phyloP scores from a whole-genome alignment of 129 eudicot genomes.

The Centella asiatica region DNA sequence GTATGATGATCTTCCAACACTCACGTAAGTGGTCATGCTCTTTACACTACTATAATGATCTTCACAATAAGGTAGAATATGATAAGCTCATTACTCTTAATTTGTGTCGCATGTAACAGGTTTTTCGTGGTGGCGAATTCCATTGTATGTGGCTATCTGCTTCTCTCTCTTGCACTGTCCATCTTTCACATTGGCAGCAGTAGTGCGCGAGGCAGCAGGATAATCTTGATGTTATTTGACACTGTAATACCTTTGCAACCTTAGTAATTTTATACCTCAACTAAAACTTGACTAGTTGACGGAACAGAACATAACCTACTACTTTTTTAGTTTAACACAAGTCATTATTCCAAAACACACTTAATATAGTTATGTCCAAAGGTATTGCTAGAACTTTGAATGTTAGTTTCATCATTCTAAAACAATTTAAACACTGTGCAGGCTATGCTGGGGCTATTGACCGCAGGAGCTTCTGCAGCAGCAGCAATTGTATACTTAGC shows the following conservation, averaged over 20 bases:
- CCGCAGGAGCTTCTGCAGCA: slow-evolving; percentile 77
- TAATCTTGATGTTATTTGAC: slow-evolving; percentile 56
- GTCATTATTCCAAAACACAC: slow-evolving; percentile 1
- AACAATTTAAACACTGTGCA: slow-evolving; percentile 10
- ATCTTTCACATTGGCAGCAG: slow-evolving; percentile 57
- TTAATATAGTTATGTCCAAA: neutral
- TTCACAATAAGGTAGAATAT: neutral
- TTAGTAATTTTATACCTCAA: neutral
- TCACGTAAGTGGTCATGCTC: slow-evolving; percentile 37
- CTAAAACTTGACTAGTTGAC: too few species aligned
- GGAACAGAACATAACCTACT: neutral
- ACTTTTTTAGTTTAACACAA: too few species aligned
- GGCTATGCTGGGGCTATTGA: slow-evolving; percentile 55
- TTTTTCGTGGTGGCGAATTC: slow-evolving; percentile 77
- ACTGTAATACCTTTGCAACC: slow-evolving; percentile 32
- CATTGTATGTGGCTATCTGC: slow-evolving; percentile 49
- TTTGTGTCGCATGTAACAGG: slow-evolving; percentile 31
- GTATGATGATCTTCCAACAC: slow-evolving; percentile 57
- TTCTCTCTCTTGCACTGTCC: slow-evolving; percentile 70
- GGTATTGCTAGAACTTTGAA: neutral
- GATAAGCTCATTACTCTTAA: neutral
- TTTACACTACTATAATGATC: neutral
- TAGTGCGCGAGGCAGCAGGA: slow-evolving; percentile 35
- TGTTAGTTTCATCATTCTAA: neutral
- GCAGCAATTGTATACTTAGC: slow-evolving; percentile 65